Evolutionary conservation across 2,329 filamentous ascomycete genomes (phyloP), one percentile per base, ranked within the genome.

Genomic region (Zymoseptoria crescenta): DNA sequence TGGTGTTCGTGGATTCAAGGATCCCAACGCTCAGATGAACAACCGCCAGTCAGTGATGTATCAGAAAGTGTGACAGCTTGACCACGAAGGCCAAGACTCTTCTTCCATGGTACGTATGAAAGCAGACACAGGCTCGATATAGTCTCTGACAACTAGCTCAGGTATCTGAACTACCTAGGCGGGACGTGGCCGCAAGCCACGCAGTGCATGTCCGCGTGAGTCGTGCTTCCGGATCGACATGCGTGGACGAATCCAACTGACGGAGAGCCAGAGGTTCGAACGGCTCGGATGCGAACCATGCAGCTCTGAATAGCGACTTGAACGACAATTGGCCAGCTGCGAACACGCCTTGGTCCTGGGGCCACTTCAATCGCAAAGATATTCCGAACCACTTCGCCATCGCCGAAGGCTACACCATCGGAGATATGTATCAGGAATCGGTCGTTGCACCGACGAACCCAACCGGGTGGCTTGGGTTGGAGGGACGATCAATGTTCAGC

Each of bases 121-220:
- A 24, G 24, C 24, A 24, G 24, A 24, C 24, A 24, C 24, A 4
- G 24, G 4, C 4, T 69, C 4, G 65, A 74, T 29, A 73, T 78
- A 8, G 73, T 77, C 6, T 24, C 24, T 24, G 24, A 24, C 24
- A 2, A 24, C 24, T 4, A 24, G 8, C 81, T 81, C 0, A 83
- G 78, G 77, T 79, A 83, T 63, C 70, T 84, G 20, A 82, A 82
- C 64, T 81, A 83, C 62, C 73, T 78, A 5, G 63, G 63, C n/a
- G 80, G 80, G 1, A 70, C 74, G 48, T 82, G 75, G 72, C 62
- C 70, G 5, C 72, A 81, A 35, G 78, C 80, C 0, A 82, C 80
- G 4, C 81, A 83, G 64, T 83, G 81, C 80, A 81, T 0, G 83
- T 78, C 76, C 79, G 83, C 64, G 69, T 83, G 27, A 82, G 81